phyloP scores from a whole-genome alignment of 192 early-diverging fungal genomes.

The Coemansia sp. region DNA sequence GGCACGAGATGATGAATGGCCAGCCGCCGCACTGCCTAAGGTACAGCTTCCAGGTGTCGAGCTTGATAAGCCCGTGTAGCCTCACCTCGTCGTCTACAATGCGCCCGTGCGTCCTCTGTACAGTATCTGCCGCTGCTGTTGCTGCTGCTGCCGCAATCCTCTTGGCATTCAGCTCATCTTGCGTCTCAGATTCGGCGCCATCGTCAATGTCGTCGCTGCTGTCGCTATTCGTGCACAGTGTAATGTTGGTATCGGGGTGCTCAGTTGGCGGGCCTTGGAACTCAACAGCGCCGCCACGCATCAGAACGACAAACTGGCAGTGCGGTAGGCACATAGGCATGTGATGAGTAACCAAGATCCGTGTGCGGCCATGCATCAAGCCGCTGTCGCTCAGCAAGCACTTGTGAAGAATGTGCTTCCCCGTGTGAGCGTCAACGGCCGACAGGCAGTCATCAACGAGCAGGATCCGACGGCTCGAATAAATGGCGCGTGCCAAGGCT shows the following conservation, averaged over 20 bases:
- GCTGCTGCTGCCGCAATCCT: background rate
- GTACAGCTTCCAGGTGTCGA: slow-evolving; percentile 73
- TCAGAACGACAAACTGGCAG: slow-evolving; percentile 55
- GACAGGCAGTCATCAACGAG: slow-evolving; percentile 85
- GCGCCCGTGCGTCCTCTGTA: slow-evolving; percentile 47
- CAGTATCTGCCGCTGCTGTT: slow-evolving; percentile 2
- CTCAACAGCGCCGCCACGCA: slow-evolving; percentile 56
- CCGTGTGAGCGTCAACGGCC: slow-evolving; percentile 93
- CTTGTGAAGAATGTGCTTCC: slow-evolving; percentile 72
- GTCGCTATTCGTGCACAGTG: background rate
- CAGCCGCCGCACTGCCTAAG: slow-evolving; percentile 63
- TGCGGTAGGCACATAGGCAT: slow-evolving; percentile 63
- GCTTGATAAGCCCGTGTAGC: slow-evolving; percentile 67
- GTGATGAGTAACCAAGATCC: slow-evolving; percentile 86
- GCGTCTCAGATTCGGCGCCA: slow-evolving; percentile 13
- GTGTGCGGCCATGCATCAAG: slow-evolving; percentile 70
- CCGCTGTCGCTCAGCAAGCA: slow-evolving; percentile 58
- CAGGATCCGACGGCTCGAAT: slow-evolving; percentile 53
- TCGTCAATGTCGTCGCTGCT: background rate
- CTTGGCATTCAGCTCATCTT: slow-evolving; percentile 8
- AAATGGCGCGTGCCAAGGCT: slow-evolving; percentile 83
- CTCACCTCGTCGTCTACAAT: slow-evolving; percentile 79
- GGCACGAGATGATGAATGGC: slow-evolving; percentile 54
- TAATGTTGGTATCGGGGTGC: background rate
- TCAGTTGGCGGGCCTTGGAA: slow-evolving; percentile 14